Evolutionary conservation across 768 basidiomycete genomes (phyloP).

Genomic region (Xanthoconium stramineum): DNA sequence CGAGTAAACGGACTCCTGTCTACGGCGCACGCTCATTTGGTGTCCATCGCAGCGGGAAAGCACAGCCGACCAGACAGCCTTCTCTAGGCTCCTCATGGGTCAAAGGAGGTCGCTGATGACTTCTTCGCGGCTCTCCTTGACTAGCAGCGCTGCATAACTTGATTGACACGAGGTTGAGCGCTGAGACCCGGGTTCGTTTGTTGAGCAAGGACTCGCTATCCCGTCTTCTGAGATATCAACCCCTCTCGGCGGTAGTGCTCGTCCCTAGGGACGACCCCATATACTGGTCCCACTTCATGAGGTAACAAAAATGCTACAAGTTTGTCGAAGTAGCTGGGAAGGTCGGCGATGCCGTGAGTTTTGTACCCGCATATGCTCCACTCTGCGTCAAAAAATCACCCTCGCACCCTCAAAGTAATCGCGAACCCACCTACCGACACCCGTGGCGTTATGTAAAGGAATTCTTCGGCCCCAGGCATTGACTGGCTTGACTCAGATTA

Average conservation of each 20-base stretch:
- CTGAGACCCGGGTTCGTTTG: slow-evolving; percentile 7
- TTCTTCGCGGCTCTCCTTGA: slow-evolving; percentile 1
- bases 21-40: no score
- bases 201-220: slow-evolving; percentile 3
- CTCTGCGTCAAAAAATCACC: slow-evolving; percentile 57
- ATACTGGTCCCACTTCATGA: slow-evolving; percentile 5
- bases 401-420: slow-evolving; percentile 56
- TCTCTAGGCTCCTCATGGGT: no score
- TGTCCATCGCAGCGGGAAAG: no score
- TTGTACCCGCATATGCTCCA: slow-evolving; percentile 62
- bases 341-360: slow-evolving; percentile 6
- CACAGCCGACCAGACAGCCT: no score
- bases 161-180: background rate
- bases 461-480: slow-evolving; percentile 43
- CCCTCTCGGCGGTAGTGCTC: slow-evolving; percentile 1
- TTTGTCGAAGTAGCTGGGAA: slow-evolving; percentile 2
- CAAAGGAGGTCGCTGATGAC: background rate
- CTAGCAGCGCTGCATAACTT: background rate
- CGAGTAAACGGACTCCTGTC: no score
- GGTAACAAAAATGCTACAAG: background rate
- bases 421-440: slow-evolving; percentile 54
- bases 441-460: slow-evolving; percentile 45
- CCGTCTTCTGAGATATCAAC: slow-evolving; percentile 10
- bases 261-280: background rate
- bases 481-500: slow-evolving; percentile 3